A percentile compares a stretch with the other conserved stretches of the same genome.
phyloP scores from a whole-genome alignment of 2,329 filamentous ascomycete species.

The Fusarium ramigenum region DNA sequence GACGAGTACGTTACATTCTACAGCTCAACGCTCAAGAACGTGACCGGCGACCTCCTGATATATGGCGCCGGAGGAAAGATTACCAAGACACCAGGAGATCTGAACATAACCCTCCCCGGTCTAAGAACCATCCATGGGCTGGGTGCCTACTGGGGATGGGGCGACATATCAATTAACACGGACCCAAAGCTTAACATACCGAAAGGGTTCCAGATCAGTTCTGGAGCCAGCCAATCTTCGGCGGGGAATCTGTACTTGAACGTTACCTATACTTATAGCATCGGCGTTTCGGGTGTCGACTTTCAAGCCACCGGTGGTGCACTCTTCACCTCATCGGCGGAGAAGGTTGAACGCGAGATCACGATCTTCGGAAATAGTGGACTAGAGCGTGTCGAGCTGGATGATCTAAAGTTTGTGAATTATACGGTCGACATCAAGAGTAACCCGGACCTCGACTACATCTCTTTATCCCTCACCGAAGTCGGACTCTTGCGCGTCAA shows the following conservation, averaged over 20 bases:
- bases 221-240: rapidly evolving
- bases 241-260: background rate
- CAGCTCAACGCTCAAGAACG: background rate
- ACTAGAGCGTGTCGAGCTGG: background rate
- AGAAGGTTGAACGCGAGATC: background rate
- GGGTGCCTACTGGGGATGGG: background rate
- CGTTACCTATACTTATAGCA: rapidly evolving
- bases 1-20: background rate
- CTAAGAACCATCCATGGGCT: rapidly evolving
- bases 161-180: background rate
- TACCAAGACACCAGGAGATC: rapidly evolving
- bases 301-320: background rate
- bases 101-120: background rate
- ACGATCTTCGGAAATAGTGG: rapidly evolving
- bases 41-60: rapidly evolving
- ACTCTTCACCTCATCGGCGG: background rate
- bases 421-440: background rate
- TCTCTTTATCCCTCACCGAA: background rate
- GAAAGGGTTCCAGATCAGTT: rapidly evolving
- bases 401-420: background rate
- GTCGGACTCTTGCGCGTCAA: background rate
- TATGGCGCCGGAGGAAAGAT: rapidly evolving
- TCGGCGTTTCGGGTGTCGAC: rapidly evolving
- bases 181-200: background rate
- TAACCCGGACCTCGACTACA: background rate